Conservation (phyloP, 108 stramenopile genomes). For the Discostella stelligeroides region DNA sequence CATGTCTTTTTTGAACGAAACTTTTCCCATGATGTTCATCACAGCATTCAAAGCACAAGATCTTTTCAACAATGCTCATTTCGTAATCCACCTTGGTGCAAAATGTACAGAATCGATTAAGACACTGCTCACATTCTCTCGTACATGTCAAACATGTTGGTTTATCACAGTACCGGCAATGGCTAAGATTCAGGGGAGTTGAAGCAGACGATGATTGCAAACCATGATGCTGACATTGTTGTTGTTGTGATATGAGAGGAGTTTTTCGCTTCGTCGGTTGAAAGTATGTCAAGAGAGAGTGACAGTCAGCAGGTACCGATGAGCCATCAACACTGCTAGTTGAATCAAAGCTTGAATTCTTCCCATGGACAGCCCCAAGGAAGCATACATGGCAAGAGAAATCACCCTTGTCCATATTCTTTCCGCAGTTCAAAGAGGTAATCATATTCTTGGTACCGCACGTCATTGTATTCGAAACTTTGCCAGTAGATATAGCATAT, state of each 20-base stretch:
- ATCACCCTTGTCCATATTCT: neutral
- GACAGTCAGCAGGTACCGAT: neutral
- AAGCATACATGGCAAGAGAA: conserved; percentile 5
- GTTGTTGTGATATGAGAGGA: neutral
- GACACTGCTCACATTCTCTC: conserved; percentile 4
- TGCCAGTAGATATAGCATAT: neutral
- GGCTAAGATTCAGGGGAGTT: neutral
- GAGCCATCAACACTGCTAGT: neutral
- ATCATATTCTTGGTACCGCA: too few relatives aligned
- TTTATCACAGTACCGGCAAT: conserved; percentile 11
- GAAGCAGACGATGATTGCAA: neutral
- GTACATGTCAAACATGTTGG: neutral
- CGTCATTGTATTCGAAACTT: too few relatives aligned
- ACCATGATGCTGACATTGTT: neutral
- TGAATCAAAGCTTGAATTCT: neutral
- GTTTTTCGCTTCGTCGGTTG: conserved; percentile 6
- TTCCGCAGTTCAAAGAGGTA: too few relatives aligned
- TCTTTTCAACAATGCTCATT: neutral
- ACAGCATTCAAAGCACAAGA: conserved; percentile 12
- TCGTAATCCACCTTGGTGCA: conserved; percentile 22
- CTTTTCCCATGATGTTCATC: neutral
- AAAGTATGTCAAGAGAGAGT: conserved; percentile 5
- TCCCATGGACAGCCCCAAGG: neutral
- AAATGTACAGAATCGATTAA: conserved; percentile 1
- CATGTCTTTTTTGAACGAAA: neutral